Percentiles rank a stretch among this genome's conserved stretches.
phyloP scores from a whole-genome alignment of 2,329 filamentous ascomycete genomes.

The Chaetomium sp. region DNA sequence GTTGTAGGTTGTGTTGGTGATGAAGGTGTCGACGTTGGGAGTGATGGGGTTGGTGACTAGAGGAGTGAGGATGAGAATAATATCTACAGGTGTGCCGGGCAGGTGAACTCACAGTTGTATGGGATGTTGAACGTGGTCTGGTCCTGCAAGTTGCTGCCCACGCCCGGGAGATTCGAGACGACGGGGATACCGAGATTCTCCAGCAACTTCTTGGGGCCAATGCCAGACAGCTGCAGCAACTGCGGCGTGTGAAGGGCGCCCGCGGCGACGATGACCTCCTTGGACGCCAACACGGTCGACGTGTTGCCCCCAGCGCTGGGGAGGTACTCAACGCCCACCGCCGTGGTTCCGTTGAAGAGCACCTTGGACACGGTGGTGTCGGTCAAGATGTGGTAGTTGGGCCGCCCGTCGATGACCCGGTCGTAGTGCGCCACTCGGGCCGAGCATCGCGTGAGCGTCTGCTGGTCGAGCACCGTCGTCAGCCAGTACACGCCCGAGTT shows the following conservation, averaged over 20 bases:
- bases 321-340: slow-evolving; percentile 12
- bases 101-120: slow-evolving; percentile 12
- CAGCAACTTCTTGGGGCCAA: slow-evolving; percentile 13
- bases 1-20: slow-evolving; percentile 29
- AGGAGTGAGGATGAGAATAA: no score
- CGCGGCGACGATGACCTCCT: slow-evolving; percentile 15
- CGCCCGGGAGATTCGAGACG: slow-evolving; percentile 13
- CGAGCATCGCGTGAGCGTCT: slow-evolving; percentile 20
- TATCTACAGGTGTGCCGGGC: background rate
- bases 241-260: slow-evolving; percentile 11
- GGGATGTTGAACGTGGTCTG: slow-evolving; percentile 5
- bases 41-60: slow-evolving; percentile 22
- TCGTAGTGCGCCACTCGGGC: slow-evolving; percentile 27
- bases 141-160: slow-evolving; percentile 17
- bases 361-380: slow-evolving; percentile 25
- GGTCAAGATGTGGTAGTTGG: slow-evolving; percentile 52
- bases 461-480: no score
- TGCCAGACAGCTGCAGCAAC: slow-evolving; percentile 15
- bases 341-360: slow-evolving; percentile 7
- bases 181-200: slow-evolving; percentile 5
- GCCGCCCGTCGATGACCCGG: slow-evolving; percentile 32
- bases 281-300: slow-evolving; percentile 14
- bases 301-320: background rate
- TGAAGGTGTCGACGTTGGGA: slow-evolving; percentile 27
- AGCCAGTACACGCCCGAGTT: no score